Conservation (phyloP, 2,329 filamentous ascomycete genomes). For the Aphanoascus verrucosus region DNA sequence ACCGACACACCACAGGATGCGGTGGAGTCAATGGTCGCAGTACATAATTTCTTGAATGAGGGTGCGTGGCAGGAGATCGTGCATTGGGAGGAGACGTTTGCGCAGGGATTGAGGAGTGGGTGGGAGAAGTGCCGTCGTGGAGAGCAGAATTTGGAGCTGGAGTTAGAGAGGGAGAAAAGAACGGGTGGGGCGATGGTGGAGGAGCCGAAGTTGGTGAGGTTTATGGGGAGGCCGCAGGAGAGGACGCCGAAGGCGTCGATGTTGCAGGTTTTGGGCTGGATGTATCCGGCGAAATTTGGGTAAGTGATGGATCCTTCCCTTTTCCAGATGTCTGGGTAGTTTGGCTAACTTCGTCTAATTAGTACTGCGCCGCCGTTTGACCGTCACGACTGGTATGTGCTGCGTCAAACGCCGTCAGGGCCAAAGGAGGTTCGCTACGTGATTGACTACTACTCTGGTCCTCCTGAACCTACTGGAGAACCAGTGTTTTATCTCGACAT, state of each 20-base stretch:
- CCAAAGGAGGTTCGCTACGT: constrained; percentile 78
- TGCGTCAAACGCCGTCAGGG: constrained; percentile 56
- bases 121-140: constrained; percentile 65
- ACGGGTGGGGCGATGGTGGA: constrained; percentile 24
- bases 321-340: neutral
- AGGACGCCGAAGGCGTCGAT: constrained; percentile 85
- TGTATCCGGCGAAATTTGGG: constrained; percentile 72
- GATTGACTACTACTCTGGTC: constrained; percentile 90
- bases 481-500: constrained; percentile 96
- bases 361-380: constrained; percentile 84
- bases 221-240: constrained; percentile 80
- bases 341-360: constrained; percentile 12
- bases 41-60: constrained; percentile 97
- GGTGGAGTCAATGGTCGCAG: constrained; percentile 91
- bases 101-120: constrained; percentile 57
- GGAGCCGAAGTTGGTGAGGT: constrained; percentile 67
- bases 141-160: constrained; percentile 52
- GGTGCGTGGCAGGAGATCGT: constrained; percentile 94
- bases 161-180: constrained; percentile 42
- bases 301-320: constrained; percentile 35
- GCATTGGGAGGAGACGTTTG: constrained; percentile 83
- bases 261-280: constrained; percentile 63
- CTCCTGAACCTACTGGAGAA: constrained; percentile 71
- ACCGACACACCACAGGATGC: constrained; percentile 87
- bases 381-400: constrained; percentile 92